phyloP scores from a whole-genome alignment of 495 filamentous ascomycete species.

The Penicillium robsamsonii region DNA sequence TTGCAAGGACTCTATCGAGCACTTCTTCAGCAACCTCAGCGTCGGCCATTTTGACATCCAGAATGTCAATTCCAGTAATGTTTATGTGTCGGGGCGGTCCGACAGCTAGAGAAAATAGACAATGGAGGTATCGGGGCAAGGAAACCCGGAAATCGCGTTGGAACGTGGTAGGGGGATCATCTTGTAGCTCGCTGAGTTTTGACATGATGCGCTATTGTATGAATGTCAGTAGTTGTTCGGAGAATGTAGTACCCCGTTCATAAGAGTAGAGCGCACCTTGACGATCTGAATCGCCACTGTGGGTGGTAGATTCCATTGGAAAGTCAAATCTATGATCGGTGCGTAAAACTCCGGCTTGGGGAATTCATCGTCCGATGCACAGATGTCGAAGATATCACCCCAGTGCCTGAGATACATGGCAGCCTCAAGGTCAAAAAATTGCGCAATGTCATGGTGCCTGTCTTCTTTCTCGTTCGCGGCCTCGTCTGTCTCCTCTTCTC shows the following conservation, averaged over 20 bases:
- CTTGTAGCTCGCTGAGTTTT: background rate
- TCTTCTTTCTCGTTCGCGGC: background rate
- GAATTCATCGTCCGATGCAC: background rate
- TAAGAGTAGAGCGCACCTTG: background rate
- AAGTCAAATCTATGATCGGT: background rate
- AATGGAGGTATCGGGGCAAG: constrained; percentile 2
- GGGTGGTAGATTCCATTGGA: background rate
- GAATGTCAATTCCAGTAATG: too few relatives aligned
- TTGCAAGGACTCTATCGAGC: constrained; percentile 50
- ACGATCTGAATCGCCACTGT: background rate
- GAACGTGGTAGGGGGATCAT: background rate
- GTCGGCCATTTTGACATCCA: background rate
- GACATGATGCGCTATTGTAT: background rate
- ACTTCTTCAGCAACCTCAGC: constrained; percentile 24
- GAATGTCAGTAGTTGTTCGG: background rate
- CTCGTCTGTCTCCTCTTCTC: background rate
- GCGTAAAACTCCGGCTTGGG: background rate
- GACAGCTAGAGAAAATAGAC: constrained; percentile 1
- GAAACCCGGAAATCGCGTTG: background rate
- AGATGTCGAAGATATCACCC: background rate
- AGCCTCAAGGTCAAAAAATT: constrained; percentile 3
- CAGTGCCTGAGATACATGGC: background rate
- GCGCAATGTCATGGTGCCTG: background rate
- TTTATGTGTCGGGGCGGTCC: background rate
- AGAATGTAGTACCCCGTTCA: background rate